These are phyloP conservation scores for Sclerotinia trifoliorum DNA, from an alignment of 2,329 filamentous ascomycete species.

Conservation along the genomic window DNA sequence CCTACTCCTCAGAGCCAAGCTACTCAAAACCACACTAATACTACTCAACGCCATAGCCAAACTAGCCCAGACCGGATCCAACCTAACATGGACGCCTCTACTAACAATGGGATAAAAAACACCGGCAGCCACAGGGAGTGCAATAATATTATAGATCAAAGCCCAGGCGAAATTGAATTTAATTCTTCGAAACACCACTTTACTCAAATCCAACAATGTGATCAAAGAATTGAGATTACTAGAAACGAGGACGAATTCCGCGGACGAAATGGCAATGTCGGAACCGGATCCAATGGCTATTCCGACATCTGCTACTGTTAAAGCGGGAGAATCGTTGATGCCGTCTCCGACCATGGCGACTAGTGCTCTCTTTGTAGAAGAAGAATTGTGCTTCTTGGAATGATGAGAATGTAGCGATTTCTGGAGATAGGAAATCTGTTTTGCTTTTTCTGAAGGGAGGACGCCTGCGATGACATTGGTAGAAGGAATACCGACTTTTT, in stretches of 20 bases:
- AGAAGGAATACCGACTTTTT: slow-evolving; percentile 68
- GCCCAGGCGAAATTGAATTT: slow-evolving; percentile 70
- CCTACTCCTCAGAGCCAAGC: slow-evolving; percentile 60
- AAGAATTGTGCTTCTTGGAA: slow-evolving; percentile 28
- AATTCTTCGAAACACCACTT: slow-evolving; percentile 61
- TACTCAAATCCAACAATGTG: slow-evolving; percentile 57
- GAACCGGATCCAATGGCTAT: slow-evolving; percentile 80
- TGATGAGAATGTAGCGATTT: slow-evolving; percentile 30
- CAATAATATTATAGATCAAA: slow-evolving; percentile 61
- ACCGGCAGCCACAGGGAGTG: slow-evolving; percentile 65
- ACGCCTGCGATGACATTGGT: slow-evolving; percentile 83
- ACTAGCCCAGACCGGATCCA: slow-evolving; percentile 83
- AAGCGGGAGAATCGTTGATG: slow-evolving; percentile 80
- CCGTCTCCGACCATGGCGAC: slow-evolving; percentile 86
- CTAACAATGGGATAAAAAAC: slow-evolving; percentile 59
- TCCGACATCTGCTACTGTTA: slow-evolving; percentile 76
- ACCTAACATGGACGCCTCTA: slow-evolving; percentile 54
- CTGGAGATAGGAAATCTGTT: slow-evolving; percentile 65
- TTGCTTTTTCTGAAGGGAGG: slow-evolving; percentile 77
- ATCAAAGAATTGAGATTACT: slow-evolving; percentile 58
- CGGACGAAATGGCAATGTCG: slow-evolving; percentile 78
- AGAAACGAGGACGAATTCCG: slow-evolving; percentile 75
- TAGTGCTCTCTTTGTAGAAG: slow-evolving; percentile 46
- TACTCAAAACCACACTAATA: slow-evolving; percentile 83
- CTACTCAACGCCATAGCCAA: slow-evolving; percentile 92